Evolutionary conservation across 768 basidiomycete species (phyloP), one percentile per base, ranked within the genome.

Genomic region (Galerina sulciceps): DNA sequence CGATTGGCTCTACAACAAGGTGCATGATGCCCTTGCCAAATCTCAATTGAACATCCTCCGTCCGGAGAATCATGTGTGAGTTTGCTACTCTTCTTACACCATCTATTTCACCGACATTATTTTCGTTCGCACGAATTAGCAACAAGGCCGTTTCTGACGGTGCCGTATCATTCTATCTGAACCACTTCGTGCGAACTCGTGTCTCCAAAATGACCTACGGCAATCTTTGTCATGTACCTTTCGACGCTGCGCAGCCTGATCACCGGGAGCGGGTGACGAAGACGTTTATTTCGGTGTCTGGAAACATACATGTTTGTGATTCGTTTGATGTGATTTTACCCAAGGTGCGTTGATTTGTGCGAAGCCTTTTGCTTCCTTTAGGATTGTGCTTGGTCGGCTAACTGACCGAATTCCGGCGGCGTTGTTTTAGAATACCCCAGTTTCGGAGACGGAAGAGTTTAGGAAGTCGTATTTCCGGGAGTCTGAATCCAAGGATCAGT

Each of bases 131-230:
- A 31, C 26, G 4, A 31, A 5, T 31, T 47, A 73, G 72, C 0
- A 72, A 83, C 77, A 67, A 74, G 55, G 84, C 82, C 1, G 84
- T 85, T 9, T 81, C 85, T 1, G 81, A 85, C 45, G 84, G 85
- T 1, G 81, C 73, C 2, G 68, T 75, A 15, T 74, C 72, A 1
- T 74, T 73, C 59, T 69, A 74, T 51, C 76, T 86, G 15, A 80
- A 85, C 57, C 79, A 79, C 59, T 76, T 78, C 13, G 83, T 85
- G 5, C 73, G 76, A 6, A 74, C 74, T 5, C 77, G 85, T 26
- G 75, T 85, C 4, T 72, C 83, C 3, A 79, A 75, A 59, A 61
- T 76, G 53, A 81, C 81, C 0, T 85, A 83, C 53, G 85, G 85
- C 5, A 75, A 75, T 1, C 71, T 76, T 26, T 77, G 78, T 60